Evolutionary conservation across 2,329 filamentous ascomycete genomes (phyloP).

Genomic region (Knoxdaviesia proteae): DNA sequence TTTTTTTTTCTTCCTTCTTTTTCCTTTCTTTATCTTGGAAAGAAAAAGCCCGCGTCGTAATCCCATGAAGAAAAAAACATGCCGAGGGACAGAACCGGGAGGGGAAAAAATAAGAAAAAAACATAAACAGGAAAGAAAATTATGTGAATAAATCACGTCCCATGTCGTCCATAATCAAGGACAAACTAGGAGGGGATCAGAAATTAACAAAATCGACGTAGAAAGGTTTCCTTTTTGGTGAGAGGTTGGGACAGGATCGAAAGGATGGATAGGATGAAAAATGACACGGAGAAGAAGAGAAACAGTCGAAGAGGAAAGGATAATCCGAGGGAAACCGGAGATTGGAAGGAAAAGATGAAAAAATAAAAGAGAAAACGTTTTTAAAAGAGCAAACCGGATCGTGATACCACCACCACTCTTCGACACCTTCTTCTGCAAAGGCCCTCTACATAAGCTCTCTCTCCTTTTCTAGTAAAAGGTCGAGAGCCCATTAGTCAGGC

Average conservation of each 20-base stretch:
- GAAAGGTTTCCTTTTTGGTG: not conserved
- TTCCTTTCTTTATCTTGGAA: not conserved
- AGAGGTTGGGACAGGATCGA: not conserved
- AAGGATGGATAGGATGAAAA: conserved; percentile 10
- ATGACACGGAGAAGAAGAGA: conserved; percentile 6
- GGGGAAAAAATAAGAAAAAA: conserved; percentile 2
- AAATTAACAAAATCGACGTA: no score
- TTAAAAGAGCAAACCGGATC: conserved; percentile 8
- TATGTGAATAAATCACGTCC: no score
- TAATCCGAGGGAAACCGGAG: not conserved
- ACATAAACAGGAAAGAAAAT: not conserved
- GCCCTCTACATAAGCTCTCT: no score
- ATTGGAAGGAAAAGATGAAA: conserved; percentile 6
- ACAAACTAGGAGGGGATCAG: no score
- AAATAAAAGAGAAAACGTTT: conserved; percentile 9
- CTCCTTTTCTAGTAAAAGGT: no score
- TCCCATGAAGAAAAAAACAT: conserved; percentile 1
- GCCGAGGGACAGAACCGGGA: no score
- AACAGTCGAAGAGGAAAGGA: conserved; percentile 4
- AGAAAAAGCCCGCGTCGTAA: not conserved
- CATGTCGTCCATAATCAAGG: no score
- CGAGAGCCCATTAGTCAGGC: no score
- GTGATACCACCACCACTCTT: not conserved
- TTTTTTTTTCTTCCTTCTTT: no score
- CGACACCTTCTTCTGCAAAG: no score